A percentile compares a stretch with the other conserved stretches of the same genome.
Conservation (phyloP, 306 rosid species). For the Cyamopsis tetragonoloba region DNA sequence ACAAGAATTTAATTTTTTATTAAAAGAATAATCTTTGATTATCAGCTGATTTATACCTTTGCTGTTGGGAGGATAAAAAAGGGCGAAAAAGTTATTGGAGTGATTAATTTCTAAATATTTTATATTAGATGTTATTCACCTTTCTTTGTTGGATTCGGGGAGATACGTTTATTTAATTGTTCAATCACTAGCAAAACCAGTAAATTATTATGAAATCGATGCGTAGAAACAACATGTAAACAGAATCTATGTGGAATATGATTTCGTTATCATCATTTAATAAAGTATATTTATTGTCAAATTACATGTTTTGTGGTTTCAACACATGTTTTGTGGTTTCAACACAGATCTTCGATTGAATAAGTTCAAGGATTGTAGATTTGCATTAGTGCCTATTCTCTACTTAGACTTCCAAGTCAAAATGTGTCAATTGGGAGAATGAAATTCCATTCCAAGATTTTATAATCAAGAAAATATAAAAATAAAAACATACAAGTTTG, state of each 20-base stretch:
- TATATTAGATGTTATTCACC: background rate
- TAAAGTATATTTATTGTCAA: background rate
- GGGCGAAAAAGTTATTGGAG: conserved; percentile 6
- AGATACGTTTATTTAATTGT: background rate
- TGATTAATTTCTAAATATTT: background rate
- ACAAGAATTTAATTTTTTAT: too few species aligned
- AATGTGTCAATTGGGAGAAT: background rate
- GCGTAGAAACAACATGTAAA: background rate
- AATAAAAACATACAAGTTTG: background rate
- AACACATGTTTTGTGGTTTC: background rate
- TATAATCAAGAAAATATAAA: background rate
- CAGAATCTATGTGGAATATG: conserved; percentile 11
- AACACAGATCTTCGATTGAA: background rate
- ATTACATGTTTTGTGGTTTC: background rate
- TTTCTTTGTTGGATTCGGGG: conserved; percentile 5
- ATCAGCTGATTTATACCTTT: too few species aligned
- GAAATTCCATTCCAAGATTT: background rate
- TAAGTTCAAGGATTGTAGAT: too few species aligned
- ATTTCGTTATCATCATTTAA: conserved; percentile 8
- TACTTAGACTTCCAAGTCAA: background rate
- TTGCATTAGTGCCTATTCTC: conserved; percentile 5
- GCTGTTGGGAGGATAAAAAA: conserved; percentile 3
- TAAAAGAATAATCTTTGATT: too few species aligned
- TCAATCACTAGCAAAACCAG: background rate
- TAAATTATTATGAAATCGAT: background rate